These are phyloP conservation scores for Cyclostephanos tholiformis DNA, from an alignment of 108 stramenopile genomes.

Conservation along the genomic window DNA sequence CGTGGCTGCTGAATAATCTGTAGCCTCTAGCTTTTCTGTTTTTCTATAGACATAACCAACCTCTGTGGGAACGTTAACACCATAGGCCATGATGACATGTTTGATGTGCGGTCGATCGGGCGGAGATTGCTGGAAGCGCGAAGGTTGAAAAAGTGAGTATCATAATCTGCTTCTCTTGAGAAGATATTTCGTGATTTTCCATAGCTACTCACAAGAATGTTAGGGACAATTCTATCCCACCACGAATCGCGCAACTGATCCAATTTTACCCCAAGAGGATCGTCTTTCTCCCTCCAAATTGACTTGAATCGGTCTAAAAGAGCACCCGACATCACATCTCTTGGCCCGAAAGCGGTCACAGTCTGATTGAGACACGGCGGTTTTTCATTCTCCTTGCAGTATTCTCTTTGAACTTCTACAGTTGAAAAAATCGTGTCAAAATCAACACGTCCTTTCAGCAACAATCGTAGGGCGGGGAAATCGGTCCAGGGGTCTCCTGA, in stretches of 20 bases:
- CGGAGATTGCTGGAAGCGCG: too few relatives aligned
- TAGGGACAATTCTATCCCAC: conserved; percentile 58
- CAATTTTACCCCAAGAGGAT: conserved; percentile 67
- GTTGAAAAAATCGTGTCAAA: conserved; percentile 74
- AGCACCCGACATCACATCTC: conserved; percentile 62
- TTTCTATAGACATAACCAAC: conserved; percentile 67
- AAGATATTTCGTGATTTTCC: too few relatives aligned
- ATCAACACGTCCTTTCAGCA: conserved; percentile 72
- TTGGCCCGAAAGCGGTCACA: conserved; percentile 22
- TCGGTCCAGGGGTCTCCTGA: conserved; percentile 71
- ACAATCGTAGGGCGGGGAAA: conserved; percentile 61
- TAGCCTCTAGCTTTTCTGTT: conserved; percentile 20
- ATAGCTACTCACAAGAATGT: too few relatives aligned
- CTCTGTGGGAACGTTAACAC: conserved; percentile 84
- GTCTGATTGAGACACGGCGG: conserved; percentile 45
- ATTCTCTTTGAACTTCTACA: conserved; percentile 61
- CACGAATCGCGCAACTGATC: conserved; percentile 77
- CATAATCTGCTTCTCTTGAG: too few relatives aligned
- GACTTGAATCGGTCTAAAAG: conserved; percentile 69
- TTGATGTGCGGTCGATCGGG: conserved; percentile 87
- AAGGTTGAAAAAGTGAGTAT: too few relatives aligned
- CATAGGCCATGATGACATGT: conserved; percentile 73
- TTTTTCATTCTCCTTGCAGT: conserved; percentile 49
- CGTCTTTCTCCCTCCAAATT: conserved; percentile 71
- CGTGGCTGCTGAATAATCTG: conserved; percentile 1